Conservation (phyloP, 2,329 filamentous ascomycete species). For the Penicillium hesseltinei region DNA sequence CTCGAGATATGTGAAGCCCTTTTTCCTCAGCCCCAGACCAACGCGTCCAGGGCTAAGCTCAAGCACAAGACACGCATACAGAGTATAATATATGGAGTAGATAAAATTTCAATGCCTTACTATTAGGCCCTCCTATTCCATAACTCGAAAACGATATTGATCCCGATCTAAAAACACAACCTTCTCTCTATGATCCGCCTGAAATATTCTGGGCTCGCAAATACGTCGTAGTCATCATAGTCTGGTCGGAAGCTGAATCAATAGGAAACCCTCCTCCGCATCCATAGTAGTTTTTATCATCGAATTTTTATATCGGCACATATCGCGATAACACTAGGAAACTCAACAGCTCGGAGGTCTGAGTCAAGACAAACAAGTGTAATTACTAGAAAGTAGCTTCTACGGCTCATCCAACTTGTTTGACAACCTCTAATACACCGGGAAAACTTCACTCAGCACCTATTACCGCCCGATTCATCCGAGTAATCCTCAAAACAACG, state of each 20-base stretch:
- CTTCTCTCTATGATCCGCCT: constrained; percentile 55
- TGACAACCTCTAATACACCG: too few species aligned
- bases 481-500: not conserved
- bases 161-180: constrained; percentile 63
- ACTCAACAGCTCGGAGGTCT: too few species aligned
- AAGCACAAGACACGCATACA: not conserved
- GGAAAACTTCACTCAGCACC: too few species aligned
- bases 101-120: not conserved
- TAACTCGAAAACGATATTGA: constrained; percentile 55
- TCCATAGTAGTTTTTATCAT: too few species aligned
- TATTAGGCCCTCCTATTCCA: not conserved
- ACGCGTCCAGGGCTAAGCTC: not conserved
- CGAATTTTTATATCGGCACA: too few species aligned
- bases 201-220: constrained; percentile 61
- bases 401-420: too few species aligned
- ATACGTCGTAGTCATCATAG: constrained; percentile 64
- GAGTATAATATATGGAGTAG: not conserved
- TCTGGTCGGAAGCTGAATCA: constrained; percentile 62
- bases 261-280: constrained; percentile 59
- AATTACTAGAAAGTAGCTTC: too few species aligned
- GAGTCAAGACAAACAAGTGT: too few species aligned
- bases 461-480: too few species aligned
- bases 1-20: not conserved
- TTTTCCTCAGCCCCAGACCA: not conserved
- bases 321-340: too few species aligned